These are phyloP conservation scores for Microbotryum intermedium DNA, from an alignment of 1,284 basidiomycete genomes.

Conservation along the genomic window DNA sequence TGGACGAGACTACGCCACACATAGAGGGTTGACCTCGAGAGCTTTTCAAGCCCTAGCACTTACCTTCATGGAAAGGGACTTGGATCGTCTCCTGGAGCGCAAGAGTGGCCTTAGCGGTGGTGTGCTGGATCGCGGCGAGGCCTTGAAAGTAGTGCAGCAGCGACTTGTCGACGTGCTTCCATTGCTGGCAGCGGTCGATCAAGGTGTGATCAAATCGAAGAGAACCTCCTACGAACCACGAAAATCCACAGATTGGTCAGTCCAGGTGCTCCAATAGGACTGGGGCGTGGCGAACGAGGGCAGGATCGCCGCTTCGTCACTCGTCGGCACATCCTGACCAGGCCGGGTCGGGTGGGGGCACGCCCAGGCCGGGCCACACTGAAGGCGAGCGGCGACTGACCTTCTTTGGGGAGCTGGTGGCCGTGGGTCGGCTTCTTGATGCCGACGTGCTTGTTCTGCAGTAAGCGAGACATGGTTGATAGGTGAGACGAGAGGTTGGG, in stretches of 20 bases:
- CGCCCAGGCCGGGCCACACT: not conserved
- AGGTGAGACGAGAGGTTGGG: no score
- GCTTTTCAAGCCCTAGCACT: no score
- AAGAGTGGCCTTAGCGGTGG: slow-evolving; percentile 17
- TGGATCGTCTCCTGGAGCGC: slow-evolving; percentile 27
- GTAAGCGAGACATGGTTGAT: slow-evolving; percentile 14
- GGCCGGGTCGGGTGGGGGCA: no score
- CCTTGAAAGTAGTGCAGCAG: slow-evolving; percentile 30
- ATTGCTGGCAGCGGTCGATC: slow-evolving; percentile 29
- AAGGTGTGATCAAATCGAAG: slow-evolving; percentile 16
- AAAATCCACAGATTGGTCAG: not conserved
- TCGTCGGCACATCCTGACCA: not conserved
- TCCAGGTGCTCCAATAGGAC: not conserved
- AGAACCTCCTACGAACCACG: no score
- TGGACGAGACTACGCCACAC: not conserved
- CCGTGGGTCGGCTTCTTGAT: slow-evolving; percentile 26
- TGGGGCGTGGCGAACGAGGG: not conserved
- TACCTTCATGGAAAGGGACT: slow-evolving; percentile 9
- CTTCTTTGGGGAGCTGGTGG: slow-evolving; percentile 20
- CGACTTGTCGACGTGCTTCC: slow-evolving; percentile 29
- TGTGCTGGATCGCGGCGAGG: slow-evolving; percentile 23
- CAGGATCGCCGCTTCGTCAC: not conserved
- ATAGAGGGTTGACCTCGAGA: no score
- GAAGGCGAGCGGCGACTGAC: slow-evolving; percentile 7
- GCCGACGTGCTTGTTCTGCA: slow-evolving; percentile 22